Conservation (phyloP, 2,329 filamentous ascomycete species). For the Cladophialophora yegresii region DNA sequence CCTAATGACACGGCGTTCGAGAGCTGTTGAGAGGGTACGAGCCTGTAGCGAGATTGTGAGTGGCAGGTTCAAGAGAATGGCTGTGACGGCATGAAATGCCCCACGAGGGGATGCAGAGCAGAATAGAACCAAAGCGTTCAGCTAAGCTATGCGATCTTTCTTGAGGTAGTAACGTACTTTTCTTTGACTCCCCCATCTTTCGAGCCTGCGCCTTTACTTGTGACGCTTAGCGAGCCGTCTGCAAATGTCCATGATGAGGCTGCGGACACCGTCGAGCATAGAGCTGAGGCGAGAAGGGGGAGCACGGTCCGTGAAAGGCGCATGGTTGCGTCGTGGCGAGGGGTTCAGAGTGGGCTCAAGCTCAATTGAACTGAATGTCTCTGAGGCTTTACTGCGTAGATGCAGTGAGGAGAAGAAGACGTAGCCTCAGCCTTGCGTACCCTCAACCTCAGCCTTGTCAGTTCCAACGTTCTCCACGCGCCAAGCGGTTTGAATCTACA, state of each 20-base stretch:
- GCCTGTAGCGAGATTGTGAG: conserved; percentile 47
- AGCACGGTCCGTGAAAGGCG: conserved; percentile 26
- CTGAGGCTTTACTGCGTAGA: not conserved
- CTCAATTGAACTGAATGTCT: not conserved
- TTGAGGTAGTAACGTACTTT: conserved; percentile 46
- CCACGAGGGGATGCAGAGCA: not conserved
- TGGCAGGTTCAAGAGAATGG: not conserved
- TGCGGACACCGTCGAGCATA: conserved; percentile 42
- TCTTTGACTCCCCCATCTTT: conserved; percentile 57
- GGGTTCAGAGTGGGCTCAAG: not conserved
- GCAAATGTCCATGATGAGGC: conserved; percentile 62
- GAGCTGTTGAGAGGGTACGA: conserved; percentile 62
- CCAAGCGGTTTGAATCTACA: not conserved
- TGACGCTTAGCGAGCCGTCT: conserved; percentile 64
- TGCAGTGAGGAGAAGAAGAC: conserved; percentile 10
- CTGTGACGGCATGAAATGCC: not conserved
- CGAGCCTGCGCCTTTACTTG: conserved; percentile 59
- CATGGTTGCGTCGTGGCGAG: conserved; percentile 15
- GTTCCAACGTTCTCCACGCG: not conserved
- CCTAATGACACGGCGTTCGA: conserved; percentile 66
- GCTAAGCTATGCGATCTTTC: not conserved
- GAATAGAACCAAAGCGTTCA: not conserved
- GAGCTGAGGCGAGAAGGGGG: conserved; percentile 24
- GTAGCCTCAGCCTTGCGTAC: conserved; percentile 14
- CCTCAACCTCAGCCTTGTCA: not conserved